phyloP scores from a whole-genome alignment of 108 stramenopile species.

The Cyclostephanos tholiformis region DNA sequence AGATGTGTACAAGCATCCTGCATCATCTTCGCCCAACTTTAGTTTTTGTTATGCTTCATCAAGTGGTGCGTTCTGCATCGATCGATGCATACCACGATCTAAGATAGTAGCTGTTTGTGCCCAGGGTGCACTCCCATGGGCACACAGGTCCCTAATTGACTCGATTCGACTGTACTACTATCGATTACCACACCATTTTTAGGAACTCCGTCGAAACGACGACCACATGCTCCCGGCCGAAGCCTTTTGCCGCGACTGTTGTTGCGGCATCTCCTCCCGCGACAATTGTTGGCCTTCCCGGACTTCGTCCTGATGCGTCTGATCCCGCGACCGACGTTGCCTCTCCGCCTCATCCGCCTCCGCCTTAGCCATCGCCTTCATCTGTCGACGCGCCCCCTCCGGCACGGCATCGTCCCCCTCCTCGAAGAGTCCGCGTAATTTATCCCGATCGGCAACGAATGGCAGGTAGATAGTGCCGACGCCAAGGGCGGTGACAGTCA shows the following conservation, averaged over 20 bases:
- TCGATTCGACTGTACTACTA: not conserved
- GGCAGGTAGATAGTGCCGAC: constrained; percentile 51
- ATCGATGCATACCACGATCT: too few relatives aligned
- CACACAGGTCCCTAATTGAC: not conserved
- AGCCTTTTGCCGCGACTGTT: constrained; percentile 24
- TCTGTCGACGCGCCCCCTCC: constrained; percentile 46
- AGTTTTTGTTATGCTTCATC: too few relatives aligned
- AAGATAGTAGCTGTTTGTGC: too few relatives aligned
- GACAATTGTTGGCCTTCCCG: constrained; percentile 10
- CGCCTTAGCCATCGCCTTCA: constrained; percentile 41
- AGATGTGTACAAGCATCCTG: not conserved
- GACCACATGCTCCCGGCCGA: constrained; percentile 53
- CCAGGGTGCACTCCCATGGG: too few relatives aligned
- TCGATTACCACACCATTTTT: not conserved
- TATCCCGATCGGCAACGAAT: constrained; percentile 53
- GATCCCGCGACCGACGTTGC: constrained; percentile 14
- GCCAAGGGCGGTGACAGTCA: constrained; percentile 41
- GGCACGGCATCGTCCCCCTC: constrained; percentile 49
- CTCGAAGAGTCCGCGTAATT: constrained; percentile 52
- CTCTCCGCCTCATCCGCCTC: constrained; percentile 26
- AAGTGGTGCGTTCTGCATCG: too few relatives aligned
- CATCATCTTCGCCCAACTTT: not conserved
- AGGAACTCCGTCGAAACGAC: constrained; percentile 37
- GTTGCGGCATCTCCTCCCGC: constrained; percentile 5
- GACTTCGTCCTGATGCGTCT: not conserved